phyloP scores from a whole-genome alignment of 805 yeast genomes.

The Wickerhamiella sergipiensis region DNA sequence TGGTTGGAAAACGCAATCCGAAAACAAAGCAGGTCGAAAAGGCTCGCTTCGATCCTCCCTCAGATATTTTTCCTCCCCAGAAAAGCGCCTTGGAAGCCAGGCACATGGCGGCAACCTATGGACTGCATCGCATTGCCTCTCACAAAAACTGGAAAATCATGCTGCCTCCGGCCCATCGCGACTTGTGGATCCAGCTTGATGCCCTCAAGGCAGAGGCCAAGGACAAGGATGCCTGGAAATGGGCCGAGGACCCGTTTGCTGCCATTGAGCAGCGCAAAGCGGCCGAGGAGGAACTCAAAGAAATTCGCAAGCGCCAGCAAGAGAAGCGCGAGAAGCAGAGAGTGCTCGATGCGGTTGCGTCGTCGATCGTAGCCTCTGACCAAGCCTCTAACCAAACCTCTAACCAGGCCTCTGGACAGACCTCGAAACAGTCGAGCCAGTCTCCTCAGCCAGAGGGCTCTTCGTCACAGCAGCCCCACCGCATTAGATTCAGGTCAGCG shows the following conservation, averaged over 20 bases:
- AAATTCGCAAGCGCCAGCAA: constrained; percentile 1
- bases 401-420: not conserved
- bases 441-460: not conserved
- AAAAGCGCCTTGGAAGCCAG: constrained; percentile 82
- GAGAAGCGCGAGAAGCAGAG: constrained; percentile 1
- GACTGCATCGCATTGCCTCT: constrained; percentile 63
- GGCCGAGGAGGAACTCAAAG: constrained; percentile 12
- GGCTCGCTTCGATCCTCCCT: constrained; percentile 40
- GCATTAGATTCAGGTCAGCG: constrained; percentile 25
- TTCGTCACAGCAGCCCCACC: constrained; percentile 3
- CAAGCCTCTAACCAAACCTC: not conserved
- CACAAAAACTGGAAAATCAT: constrained; percentile 78
- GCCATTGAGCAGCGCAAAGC: constrained; percentile 43
- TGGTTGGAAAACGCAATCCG: constrained; percentile 62
- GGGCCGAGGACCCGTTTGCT: constrained; percentile 53
- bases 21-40: constrained; percentile 56
- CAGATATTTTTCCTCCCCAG: constrained; percentile 44
- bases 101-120: constrained; percentile 81
- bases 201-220: constrained; percentile 34
- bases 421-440: not conserved
- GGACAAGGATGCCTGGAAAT: constrained; percentile 12
- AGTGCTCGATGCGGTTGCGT: not conserved
- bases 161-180: constrained; percentile 69
- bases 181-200: constrained; percentile 65
- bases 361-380: not conserved